Conservation (phyloP, 2,329 filamentous ascomycete species). For the Neopestalotiopsis sp. region DNA sequence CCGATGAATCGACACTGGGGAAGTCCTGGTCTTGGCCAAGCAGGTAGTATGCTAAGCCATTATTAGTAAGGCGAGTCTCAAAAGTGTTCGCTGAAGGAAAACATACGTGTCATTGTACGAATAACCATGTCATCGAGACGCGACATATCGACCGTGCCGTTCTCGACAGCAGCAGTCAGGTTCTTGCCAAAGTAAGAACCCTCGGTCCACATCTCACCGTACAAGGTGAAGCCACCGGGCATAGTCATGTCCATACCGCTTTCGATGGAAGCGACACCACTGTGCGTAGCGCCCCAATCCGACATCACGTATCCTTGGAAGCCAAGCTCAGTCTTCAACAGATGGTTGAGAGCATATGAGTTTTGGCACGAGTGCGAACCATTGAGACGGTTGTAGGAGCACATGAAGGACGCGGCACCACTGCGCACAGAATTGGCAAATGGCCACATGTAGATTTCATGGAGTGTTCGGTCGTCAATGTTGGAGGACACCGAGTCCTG, state of each 20-base stretch:
- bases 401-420: constrained; percentile 69
- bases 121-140: constrained; percentile 53
- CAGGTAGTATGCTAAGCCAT: constrained; percentile 47
- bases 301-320: constrained; percentile 53
- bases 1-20: constrained; percentile 50
- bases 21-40: constrained; percentile 54
- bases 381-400: constrained; percentile 79
- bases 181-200: constrained; percentile 52
- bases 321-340: constrained; percentile 54
- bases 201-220: constrained; percentile 36
- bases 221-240: constrained; percentile 40
- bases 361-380: constrained; percentile 83
- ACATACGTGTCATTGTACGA: constrained; percentile 57
- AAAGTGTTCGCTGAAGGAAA: background rate
- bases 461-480: constrained; percentile 76
- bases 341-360: constrained; percentile 53
- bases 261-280: constrained; percentile 41
- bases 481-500: constrained; percentile 56
- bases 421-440: constrained; percentile 76
- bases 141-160: constrained; percentile 29
- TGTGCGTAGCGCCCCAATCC: constrained; percentile 43
- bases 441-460: constrained; percentile 80
- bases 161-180: constrained; percentile 35
- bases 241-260: constrained; percentile 50
- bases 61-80: background rate